These are phyloP conservation scores for Alternaria metachromatica DNA, from an alignment of 2,329 filamentous ascomycete species.

Conservation along the genomic window DNA sequence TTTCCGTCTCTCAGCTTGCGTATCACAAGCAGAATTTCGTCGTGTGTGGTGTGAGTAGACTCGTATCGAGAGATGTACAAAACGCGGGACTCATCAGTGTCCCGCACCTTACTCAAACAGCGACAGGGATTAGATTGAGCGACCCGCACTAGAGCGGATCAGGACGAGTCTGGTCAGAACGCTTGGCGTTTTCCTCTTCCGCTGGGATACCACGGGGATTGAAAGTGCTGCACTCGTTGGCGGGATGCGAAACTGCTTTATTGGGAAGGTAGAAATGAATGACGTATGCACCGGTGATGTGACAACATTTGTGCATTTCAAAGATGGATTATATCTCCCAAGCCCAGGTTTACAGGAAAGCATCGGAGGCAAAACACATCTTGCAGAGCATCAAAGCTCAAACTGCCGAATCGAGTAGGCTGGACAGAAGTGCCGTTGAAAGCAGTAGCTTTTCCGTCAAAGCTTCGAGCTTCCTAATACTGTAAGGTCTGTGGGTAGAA, in stretches of 20 bases:
- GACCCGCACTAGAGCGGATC: slow-evolving; percentile 8
- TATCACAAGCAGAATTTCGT: slow-evolving; percentile 14
- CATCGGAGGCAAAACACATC: neutral
- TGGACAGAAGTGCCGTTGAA: slow-evolving; percentile 26
- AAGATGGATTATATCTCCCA: neutral
- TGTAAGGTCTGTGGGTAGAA: slow-evolving; percentile 17
- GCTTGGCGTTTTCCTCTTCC: neutral
- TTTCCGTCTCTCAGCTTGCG: slow-evolving; percentile 8
- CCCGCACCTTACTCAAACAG: slow-evolving; percentile 10
- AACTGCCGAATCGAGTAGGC: slow-evolving; percentile 37
- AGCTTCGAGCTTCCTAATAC: slow-evolving; percentile 46
- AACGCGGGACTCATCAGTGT: slow-evolving; percentile 13
- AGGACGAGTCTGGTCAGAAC: neutral
- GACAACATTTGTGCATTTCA: neutral
- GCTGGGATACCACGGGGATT: neutral
- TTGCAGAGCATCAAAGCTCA: slow-evolving; percentile 18
- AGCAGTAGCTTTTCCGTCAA: slow-evolving; percentile 36
- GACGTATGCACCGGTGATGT: neutral
- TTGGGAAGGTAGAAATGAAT: neutral
- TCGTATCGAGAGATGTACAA: slow-evolving; percentile 6
- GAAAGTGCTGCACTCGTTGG: slow-evolving; percentile 5
- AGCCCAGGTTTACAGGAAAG: slow-evolving; percentile 1
- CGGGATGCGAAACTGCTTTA: neutral
- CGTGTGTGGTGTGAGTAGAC: slow-evolving; percentile 15
- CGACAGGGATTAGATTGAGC: slow-evolving; percentile 7